Evolutionary conservation across 2,329 filamentous ascomycete genomes (phyloP), one percentile per base, ranked within the genome.

Genomic region (Metarhizium humberi): DNA sequence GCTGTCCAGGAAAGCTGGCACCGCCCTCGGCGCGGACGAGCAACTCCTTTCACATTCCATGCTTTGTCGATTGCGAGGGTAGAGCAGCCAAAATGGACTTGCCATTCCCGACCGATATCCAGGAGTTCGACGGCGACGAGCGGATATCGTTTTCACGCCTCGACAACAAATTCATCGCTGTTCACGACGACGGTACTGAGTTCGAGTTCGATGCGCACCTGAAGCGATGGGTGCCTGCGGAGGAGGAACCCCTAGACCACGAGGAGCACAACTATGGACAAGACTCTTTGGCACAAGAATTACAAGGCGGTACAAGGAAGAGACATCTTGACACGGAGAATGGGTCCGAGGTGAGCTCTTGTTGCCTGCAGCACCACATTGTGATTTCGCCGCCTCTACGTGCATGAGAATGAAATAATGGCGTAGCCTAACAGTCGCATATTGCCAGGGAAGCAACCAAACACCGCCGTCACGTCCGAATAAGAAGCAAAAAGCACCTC

Each of bases 91-190:
- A 54, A 43, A 71, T 72, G 68, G 67, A 72, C 13, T 47, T 61
- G 2, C 57, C 71, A 11, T 82, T 85, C 55, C 82, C 82, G 25
- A 82, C 75, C 18, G 75, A 89, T 56, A 78, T 80, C 14, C 78
- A 81, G 55, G 80, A 87, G 50, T 95, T 95, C 67, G 85, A 87
- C 63, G 74, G 74, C 56, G 91, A 96, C 67, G 81, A 88, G 32
- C 87, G 92, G 62, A 88, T 96, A 65, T 92, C 90, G 6, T 95
- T 87, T 73, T 92, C 89, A n/a, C 88, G 82, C 67, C 77, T 90
- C 58, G 87, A 92, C 71, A 79, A 84, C 66, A 92, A 90, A 67
- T 92, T 86, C 73, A 82, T 94, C 53, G 83, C 94, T 7, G 91
- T 95, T 58, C 87, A 89, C 56, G 88, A 91, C 50, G 85, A 94